These are phyloP conservation scores for Brettanomyces naardenensis DNA, from an alignment of 805 yeast genomes.

Conservation along the genomic window DNA sequence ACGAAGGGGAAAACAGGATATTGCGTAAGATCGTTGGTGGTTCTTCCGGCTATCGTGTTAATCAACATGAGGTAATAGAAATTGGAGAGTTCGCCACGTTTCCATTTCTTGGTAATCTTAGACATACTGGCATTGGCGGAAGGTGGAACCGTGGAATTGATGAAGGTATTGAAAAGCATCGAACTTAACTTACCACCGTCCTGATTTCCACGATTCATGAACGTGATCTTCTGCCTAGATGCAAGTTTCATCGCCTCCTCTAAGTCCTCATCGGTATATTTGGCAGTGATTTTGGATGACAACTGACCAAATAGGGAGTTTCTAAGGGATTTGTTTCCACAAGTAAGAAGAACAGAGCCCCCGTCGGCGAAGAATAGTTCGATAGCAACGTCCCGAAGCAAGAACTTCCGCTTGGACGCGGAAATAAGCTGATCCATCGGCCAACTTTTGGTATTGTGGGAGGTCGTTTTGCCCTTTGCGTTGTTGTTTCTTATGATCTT, in stretches of 20 bases:
- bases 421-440: constrained; percentile 49
- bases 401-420: constrained; percentile 65
- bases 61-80: constrained; percentile 74
- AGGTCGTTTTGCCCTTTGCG: background rate
- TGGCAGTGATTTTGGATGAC: constrained; percentile 39
- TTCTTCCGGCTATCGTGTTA: constrained; percentile 81
- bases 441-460: constrained; percentile 44
- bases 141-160: constrained; percentile 7
- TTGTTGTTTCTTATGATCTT: constrained; percentile 36
- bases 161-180: constrained; percentile 7
- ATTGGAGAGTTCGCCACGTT: constrained; percentile 69
- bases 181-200: constrained; percentile 1
- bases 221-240: constrained; percentile 21
- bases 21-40: constrained; percentile 83
- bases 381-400: constrained; percentile 72
- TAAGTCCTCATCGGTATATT: constrained; percentile 47
- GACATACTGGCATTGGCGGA: constrained; percentile 17
- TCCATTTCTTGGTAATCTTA: constrained; percentile 65
- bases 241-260: constrained; percentile 46
- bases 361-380: constrained; percentile 75
- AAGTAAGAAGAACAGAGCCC: constrained; percentile 60
- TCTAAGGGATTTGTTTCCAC: constrained; percentile 42
- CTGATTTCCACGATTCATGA: background rate
- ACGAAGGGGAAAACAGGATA: constrained; percentile 94
- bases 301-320: constrained; percentile 48